These are phyloP conservation scores for Gelatoporia subvermispora DNA, from an alignment of 768 basidiomycete species.

Conservation along the genomic window DNA sequence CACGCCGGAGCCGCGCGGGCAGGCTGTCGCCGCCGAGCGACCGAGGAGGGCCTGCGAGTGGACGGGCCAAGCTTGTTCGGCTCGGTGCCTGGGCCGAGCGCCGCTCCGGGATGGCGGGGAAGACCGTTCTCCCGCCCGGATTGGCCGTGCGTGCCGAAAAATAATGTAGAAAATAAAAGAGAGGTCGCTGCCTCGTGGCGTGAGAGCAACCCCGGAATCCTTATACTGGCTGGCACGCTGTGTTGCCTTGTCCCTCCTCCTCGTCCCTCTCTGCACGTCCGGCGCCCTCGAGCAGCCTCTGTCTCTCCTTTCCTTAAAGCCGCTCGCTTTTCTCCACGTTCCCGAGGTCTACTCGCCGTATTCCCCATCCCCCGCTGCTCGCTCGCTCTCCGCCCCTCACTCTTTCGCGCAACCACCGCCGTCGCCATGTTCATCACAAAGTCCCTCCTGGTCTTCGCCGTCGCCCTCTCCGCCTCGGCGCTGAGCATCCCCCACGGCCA, in stretches of 20 bases:
- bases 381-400: constrained; percentile 5
- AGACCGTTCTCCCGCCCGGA: too few species aligned
- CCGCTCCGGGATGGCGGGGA: too few species aligned
- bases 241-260: constrained; percentile 7
- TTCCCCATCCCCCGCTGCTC: constrained; percentile 2
- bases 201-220: constrained; percentile 1
- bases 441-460: constrained; percentile 14
- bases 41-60: too few species aligned
- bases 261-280: background rate
- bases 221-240: constrained; percentile 2
- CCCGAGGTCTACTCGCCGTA: constrained; percentile 5
- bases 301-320: constrained; percentile 4
- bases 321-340: constrained; percentile 7
- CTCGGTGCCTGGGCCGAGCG: too few species aligned
- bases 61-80: too few species aligned
- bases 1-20: too few species aligned
- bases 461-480: constrained; percentile 6
- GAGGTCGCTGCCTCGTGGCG: constrained; percentile 1
- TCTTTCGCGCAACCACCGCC: constrained; percentile 16
- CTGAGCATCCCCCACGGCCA: background rate
- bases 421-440: constrained; percentile 38
- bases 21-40: too few species aligned
- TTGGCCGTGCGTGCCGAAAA: too few species aligned
- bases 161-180: too few species aligned
- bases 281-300: background rate